A percentile compares a stretch with the other conserved stretches of the same genome.
phyloP scores from a whole-genome alignment of 192 early-diverging fungal genomes.

The Glomus cerebriforme region DNA sequence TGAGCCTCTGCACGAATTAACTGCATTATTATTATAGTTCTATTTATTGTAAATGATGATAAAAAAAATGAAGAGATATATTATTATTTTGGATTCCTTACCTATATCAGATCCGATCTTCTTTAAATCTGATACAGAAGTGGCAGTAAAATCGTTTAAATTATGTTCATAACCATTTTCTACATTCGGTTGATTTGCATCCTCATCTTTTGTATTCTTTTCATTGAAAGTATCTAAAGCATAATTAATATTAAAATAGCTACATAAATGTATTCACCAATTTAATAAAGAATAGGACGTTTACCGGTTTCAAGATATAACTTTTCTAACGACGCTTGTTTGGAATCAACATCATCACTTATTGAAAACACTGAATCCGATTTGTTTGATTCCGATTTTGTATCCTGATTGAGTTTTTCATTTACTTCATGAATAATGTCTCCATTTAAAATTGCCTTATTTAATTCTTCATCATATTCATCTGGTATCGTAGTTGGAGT shows the following conservation, averaged over 20 bases:
- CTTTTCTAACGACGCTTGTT: not conserved
- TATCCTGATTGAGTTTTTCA: not conserved
- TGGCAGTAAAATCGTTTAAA: not conserved
- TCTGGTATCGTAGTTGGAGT: not conserved
- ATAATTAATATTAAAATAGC: not conserved
- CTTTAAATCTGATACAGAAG: not conserved
- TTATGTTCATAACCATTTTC: not conserved
- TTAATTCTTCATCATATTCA: not conserved
- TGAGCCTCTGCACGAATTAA: not conserved
- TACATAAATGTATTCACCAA: not conserved
- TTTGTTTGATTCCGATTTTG: not conserved
- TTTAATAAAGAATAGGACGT: not conserved
- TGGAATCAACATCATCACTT: not conserved
- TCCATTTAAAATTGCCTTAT: not conserved
- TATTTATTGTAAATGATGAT: not conserved
- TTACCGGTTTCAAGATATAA: not conserved
- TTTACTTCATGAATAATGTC: not conserved
- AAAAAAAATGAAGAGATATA: not conserved
- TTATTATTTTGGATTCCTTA: not conserved
- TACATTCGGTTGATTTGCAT: not conserved
- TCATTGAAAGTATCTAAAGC: not conserved
- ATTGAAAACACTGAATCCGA: not conserved
- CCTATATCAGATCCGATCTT: not conserved
- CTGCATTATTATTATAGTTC: slow-evolving; percentile 5
- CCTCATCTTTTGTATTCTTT: not conserved